Percentiles rank a stretch among this genome's conserved stretches.
Evolutionary conservation across 768 basidiomycete species (phyloP).

Genomic region (Boletellus ananas): DNA sequence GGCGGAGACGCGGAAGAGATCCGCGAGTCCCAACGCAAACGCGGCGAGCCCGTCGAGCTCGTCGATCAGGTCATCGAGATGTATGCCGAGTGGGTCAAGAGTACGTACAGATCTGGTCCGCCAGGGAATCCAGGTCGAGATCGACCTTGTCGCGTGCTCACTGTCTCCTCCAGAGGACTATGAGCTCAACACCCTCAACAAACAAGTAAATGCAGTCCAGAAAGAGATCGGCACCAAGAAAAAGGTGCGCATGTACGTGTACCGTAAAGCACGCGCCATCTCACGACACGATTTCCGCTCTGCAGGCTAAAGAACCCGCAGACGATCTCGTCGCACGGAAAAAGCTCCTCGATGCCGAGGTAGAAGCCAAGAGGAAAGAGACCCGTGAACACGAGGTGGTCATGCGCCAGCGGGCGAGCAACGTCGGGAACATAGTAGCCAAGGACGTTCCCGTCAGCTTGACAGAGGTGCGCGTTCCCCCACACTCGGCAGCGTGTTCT

Average conservation of each 20-base stretch:
- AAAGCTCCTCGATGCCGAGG: constrained; percentile 78
- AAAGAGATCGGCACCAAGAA: constrained; percentile 94
- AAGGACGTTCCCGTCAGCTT: constrained; percentile 78
- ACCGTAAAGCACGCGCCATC: not conserved
- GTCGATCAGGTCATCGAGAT: constrained; percentile 93
- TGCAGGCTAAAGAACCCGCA: constrained; percentile 86
- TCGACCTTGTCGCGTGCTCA: constrained; percentile 1
- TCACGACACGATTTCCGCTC: not conserved
- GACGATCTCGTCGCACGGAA: constrained; percentile 84
- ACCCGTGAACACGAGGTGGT: constrained; percentile 68
- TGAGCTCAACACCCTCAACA: constrained; percentile 71
- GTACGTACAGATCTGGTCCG: constrained; percentile 43
- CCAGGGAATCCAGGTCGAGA: not conserved
- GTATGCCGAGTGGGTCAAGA: constrained; percentile 92
- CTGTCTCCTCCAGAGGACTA: constrained; percentile 64
- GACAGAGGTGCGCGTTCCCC: constrained; percentile 62
- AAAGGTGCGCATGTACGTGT: constrained; percentile 52
- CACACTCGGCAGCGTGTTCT: not conserved
- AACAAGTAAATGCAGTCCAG: constrained; percentile 86
- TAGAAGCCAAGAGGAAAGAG: constrained; percentile 71
- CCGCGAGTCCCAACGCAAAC: constrained; percentile 86
- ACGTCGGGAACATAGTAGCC: constrained; percentile 91
- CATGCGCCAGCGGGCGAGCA: constrained; percentile 78
- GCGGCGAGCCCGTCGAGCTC: constrained; percentile 83
- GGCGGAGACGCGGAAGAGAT: constrained; percentile 92